These are phyloP conservation scores for Cryptococcus sp. DNA, from an alignment of 1,284 basidiomycete genomes.

Conservation along the genomic window DNA sequence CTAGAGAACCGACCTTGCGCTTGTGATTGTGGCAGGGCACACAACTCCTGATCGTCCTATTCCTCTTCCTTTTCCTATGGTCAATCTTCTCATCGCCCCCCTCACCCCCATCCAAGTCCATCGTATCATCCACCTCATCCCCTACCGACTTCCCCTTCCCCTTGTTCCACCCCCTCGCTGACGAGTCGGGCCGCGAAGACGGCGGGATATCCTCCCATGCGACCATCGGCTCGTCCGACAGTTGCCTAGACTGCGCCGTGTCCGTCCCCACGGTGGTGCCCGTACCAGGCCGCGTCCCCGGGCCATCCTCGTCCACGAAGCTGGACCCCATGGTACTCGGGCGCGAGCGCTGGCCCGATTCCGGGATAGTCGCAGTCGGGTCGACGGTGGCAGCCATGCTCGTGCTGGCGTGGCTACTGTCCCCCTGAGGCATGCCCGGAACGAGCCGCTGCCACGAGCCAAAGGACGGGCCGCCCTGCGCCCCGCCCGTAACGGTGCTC, in stretches of 20 bases:
- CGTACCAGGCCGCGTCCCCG: neutral
- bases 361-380: neutral
- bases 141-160: constrained; percentile 1
- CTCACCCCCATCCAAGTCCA: constrained; percentile 17
- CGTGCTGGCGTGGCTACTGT: no score
- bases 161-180: neutral
- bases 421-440: no score
- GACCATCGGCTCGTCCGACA: neutral
- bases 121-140: constrained; percentile 8
- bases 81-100: constrained; percentile 49
- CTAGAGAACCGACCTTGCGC: constrained; percentile 62
- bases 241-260: neutral
- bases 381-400: no score
- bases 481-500: no score
- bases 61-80: constrained; percentile 64
- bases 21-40: constrained; percentile 90
- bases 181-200: neutral
- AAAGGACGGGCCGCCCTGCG: neutral
- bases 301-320: constrained; percentile 5
- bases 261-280: neutral
- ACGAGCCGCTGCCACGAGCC: neutral
- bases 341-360: neutral
- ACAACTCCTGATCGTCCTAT: constrained; percentile 82
- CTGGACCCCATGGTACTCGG: constrained; percentile 9
- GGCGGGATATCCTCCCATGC: neutral